A percentile compares a stretch with the other conserved stretches of the same genome.
Evolutionary conservation across 768 basidiomycete genomes (phyloP).

Genomic region (Tulasnella sp.): DNA sequence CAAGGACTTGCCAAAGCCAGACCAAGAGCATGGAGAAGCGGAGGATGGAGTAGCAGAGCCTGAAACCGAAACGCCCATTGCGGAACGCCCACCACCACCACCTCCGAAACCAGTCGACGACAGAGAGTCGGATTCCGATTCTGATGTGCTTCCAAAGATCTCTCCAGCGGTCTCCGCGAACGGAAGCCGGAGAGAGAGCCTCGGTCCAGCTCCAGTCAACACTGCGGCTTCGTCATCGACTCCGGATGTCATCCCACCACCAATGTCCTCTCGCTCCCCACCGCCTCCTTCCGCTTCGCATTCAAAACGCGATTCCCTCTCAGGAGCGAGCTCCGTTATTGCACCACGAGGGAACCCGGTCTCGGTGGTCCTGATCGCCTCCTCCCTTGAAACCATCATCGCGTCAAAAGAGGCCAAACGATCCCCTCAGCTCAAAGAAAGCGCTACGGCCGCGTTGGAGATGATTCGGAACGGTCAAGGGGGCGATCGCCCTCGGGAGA

Average conservation of each 20-base stretch:
- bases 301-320: background rate
- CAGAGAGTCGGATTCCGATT: background rate
- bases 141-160: background rate
- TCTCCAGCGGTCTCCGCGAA: background rate
- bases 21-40: background rate
- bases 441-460: constrained; percentile 74
- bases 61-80: constrained; percentile 11
- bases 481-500: constrained; percentile 72
- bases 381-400: constrained; percentile 80
- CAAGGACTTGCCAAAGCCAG: background rate
- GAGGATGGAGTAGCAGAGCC: constrained; percentile 7
- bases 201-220: background rate
- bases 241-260: background rate
- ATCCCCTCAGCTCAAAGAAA: constrained; percentile 74
- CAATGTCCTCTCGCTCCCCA: background rate
- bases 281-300: background rate
- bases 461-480: constrained; percentile 72
- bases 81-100: background rate
- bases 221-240: background rate
- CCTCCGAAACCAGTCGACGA: constrained; percentile 16
- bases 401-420: constrained; percentile 85
- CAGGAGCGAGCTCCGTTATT: constrained; percentile 17
- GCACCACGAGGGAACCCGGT: constrained; percentile 24
- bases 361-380: constrained; percentile 53
- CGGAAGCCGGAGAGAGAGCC: background rate